A percentile compares a stretch with the other conserved stretches of the same genome.
phyloP scores from a whole-genome alignment of 345 rosid genomes.

The Euphorbia peplus region DNA sequence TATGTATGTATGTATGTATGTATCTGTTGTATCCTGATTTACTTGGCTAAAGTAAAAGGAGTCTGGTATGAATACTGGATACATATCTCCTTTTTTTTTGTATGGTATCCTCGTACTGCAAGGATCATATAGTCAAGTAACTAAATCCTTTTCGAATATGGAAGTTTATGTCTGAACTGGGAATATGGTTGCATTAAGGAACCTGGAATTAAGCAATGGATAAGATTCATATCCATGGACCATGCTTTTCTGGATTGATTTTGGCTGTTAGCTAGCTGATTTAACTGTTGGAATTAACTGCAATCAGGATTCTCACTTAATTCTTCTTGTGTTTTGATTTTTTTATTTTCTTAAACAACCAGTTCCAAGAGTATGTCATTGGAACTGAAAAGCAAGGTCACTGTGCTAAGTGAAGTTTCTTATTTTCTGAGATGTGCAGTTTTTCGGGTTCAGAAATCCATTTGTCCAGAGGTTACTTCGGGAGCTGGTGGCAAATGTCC shows the following conservation, averaged over 20 bases:
- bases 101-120: neutral
- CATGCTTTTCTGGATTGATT: constrained; percentile 4
- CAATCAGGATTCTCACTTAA: constrained; percentile 5
- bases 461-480: constrained; percentile 81
- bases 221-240: neutral
- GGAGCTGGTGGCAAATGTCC: constrained; percentile 64
- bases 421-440: constrained; percentile 46
- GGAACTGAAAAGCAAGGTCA: neutral
- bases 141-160: neutral
- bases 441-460: constrained; percentile 80
- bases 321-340: neutral
- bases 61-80: neutral
- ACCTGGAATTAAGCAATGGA: neutral
- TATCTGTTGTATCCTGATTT: constrained; percentile 8
- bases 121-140: neutral
- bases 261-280: neutral
- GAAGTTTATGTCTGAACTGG: neutral
- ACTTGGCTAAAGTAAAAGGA: constrained; percentile 1
- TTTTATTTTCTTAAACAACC: neutral
- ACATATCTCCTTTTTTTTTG: neutral
- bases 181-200: neutral
- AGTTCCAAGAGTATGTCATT: constrained; percentile 1
- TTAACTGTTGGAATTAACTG: neutral
- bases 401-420: constrained; percentile 14
- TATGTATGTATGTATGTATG: too few relatives aligned